Conservation (phyloP, 768 basidiomycete species). For the Russula emetica region DNA sequence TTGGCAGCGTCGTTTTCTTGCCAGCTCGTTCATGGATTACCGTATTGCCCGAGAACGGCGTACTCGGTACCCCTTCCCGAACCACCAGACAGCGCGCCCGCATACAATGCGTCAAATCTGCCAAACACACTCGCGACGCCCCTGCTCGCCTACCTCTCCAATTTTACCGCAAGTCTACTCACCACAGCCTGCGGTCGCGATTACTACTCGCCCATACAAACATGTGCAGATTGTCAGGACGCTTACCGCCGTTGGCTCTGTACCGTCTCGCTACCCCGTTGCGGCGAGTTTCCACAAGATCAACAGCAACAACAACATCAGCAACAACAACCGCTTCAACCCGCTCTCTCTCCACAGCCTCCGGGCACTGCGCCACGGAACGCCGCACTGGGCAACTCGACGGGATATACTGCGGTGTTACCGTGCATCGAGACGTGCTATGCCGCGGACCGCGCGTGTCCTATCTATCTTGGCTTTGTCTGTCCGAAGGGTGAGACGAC, state of each 20-base stretch:
- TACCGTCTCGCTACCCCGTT: slow-evolving; percentile 66
- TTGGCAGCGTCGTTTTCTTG: slow-evolving; percentile 59
- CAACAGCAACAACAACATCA: slow-evolving; percentile 34
- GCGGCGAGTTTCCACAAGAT: slow-evolving; percentile 49
- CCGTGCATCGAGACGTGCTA: slow-evolving; percentile 81
- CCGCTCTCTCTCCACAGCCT: slow-evolving; percentile 46
- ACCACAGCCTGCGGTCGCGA: slow-evolving; percentile 79
- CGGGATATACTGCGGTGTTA: slow-evolving; percentile 55
- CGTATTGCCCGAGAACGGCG: slow-evolving; percentile 66
- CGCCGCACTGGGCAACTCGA: slow-evolving; percentile 44
- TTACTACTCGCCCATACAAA: slow-evolving; percentile 70
- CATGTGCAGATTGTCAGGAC: slow-evolving; percentile 68
- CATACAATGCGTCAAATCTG: slow-evolving; percentile 50
- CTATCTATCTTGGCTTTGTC: slow-evolving; percentile 61
- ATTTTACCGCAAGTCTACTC: slow-evolving; percentile 69
- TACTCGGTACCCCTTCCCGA: slow-evolving; percentile 66
- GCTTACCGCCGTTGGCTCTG: slow-evolving; percentile 81
- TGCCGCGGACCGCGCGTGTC: slow-evolving; percentile 71
- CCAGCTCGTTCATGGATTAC: slow-evolving; percentile 62
- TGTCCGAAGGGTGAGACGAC: slow-evolving; percentile 60
- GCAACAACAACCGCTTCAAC: slow-evolving; percentile 26
- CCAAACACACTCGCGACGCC: slow-evolving; percentile 46
- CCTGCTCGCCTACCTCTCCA: slow-evolving; percentile 56
- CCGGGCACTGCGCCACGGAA: slow-evolving; percentile 44
- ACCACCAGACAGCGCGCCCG: slow-evolving; percentile 40